Evolutionary conservation across 768 basidiomycete species (phyloP), one percentile per base, ranked within the genome.

Genomic region (Cystofilobasidium macerans): DNA sequence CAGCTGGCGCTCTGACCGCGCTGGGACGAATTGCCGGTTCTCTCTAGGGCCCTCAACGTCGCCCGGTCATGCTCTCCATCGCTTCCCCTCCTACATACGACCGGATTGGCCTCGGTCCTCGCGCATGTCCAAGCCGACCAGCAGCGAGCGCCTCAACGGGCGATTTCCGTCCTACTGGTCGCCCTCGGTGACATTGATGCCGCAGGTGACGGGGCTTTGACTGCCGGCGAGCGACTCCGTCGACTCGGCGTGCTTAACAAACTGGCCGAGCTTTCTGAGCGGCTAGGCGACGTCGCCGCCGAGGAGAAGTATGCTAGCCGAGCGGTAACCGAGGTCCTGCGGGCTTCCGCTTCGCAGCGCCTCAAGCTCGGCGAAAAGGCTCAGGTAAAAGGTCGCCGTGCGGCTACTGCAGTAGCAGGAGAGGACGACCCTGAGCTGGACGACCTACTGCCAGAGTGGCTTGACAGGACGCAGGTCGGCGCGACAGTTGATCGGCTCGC

Each of bases 81-180:
- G 13, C 54, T 67, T 0, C 40, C 65, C 4, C 59, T 67, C 24
- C 65, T 67, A 3, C 65, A 67, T 28, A 61, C 59, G 14, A 67
- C 65, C 5, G 65, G 65, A 12, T 35, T 67, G 20, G 65, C 65
- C 5, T 24, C 54, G 36, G 45, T 48, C 8, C 47, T 45, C 42
- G 61, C 24, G 4, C 35, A 61, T 22, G 30, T 61, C 16, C 59
- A 61, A 20, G 35, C 60, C 32, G 53, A 35, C 32, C 30, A 33
- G 11, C 59, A 38, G 18, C 38, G 32, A 28, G 65, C 65, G 8
- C 65, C 65, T 30, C 65, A 67, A 14, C 48, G 65, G 30, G 65
- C 65, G 1, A 13, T 16, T 3, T 53, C 53, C 4, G 30, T 57
- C 22, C 60, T 67, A 20, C 53, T 42, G 11, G 35, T 51, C 20